Evolutionary conservation across 163 green algal genomes (phyloP), one percentile per base, ranked within the genome.

Genomic region (Scenedesmus sp.): DNA sequence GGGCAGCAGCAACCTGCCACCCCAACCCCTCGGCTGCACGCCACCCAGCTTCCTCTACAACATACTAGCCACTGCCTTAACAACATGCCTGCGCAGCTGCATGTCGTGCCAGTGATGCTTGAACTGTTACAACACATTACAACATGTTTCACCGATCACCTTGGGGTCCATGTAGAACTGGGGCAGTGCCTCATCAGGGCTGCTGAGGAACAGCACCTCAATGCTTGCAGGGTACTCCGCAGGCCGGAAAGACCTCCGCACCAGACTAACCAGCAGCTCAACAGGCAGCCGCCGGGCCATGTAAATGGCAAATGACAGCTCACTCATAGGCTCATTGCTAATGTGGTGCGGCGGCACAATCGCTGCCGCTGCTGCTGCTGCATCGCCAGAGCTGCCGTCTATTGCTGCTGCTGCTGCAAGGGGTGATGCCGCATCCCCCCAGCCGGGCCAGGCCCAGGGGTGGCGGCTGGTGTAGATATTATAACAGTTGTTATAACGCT

Each of bases 231-330:
- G 94, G 64, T 93, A 95, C 92, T 95, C 94, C 15, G 82, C 55
- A 7, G 94, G 92, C 88, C 85, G 54, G 26, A 94, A 95, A 6
- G 59, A 55, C 7, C 92, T 18, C 26, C 94, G 92, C 66, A 95
- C 94, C 66, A 87, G 60, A 2, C 56, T 62, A 4, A 87, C 82
- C 59, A 95, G 88, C 12, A 95, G 82, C 70, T 73, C 13, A 2
- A 93, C 87, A 23, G 94, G 94, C 84, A 93, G 90, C 18, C 87
- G 70, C 12, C 94, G 70, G 4, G 94, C 94, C 87, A 93, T 87
- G 67, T 94, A 94, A 46, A 95, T 95, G 59, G 90, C 93, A 82
- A 91, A 94, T 20, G 88, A 92, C 26, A 94, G 85, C 94, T 95
- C 94, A 20, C 90, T 94, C 73, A 95, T 90, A 1, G 94, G 94